phyloP scores from a whole-genome alignment of 2,329 filamentous ascomycete genomes.

The Hymenoscyphus linearis region DNA sequence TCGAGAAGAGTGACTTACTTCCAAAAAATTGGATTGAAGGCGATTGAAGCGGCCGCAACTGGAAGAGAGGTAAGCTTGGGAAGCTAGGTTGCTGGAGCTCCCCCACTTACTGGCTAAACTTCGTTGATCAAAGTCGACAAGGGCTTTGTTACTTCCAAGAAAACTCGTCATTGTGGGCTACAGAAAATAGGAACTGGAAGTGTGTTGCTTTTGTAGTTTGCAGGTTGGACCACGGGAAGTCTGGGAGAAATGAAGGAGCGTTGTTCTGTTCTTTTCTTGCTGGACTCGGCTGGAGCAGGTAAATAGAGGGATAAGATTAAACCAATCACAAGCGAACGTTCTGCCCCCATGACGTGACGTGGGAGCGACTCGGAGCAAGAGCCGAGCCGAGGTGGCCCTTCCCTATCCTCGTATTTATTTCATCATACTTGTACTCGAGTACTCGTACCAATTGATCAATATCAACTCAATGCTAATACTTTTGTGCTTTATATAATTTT shows the following conservation, averaged over 20 bases:
- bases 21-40: slow-evolving; percentile 99
- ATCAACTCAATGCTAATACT: no score
- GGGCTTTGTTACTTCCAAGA: slow-evolving; percentile 22
- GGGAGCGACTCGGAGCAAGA: slow-evolving; percentile 9
- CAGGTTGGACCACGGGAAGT: not conserved
- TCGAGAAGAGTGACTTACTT: slow-evolving; percentile 59
- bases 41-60: slow-evolving; percentile 79
- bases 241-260: not conserved
- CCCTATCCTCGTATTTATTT: no score
- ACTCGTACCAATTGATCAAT: no score
- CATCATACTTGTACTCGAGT: no score
- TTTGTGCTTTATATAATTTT: not conserved
- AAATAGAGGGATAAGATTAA: slow-evolving; percentile 6
- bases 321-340: slow-evolving; percentile 18
- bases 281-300: not conserved
- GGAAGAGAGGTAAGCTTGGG: slow-evolving; percentile 20
- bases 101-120: slow-evolving; percentile 56
- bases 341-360: slow-evolving; percentile 17
- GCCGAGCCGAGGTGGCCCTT: not conserved
- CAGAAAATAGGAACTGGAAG: not conserved
- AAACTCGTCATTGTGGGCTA: slow-evolving; percentile 24
- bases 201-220: not conserved
- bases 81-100: slow-evolving; percentile 5
- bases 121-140: slow-evolving; percentile 60
- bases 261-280: slow-evolving; percentile 3